Base-by-base conservation (phyloP, 768 basidiomycete species). In the Lactarius evosmus region DNA sequence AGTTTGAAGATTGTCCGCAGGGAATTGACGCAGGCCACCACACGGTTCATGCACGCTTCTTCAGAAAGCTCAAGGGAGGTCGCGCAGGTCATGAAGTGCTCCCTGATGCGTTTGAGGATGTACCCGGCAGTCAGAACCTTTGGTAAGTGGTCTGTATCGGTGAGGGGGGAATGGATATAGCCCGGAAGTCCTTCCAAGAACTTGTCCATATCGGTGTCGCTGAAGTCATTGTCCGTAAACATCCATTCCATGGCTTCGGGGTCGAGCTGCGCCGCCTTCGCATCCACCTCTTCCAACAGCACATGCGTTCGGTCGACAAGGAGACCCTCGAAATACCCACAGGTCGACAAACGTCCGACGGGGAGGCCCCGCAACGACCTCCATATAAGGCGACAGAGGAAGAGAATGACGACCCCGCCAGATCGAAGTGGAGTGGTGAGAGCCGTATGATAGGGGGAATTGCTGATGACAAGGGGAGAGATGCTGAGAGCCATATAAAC, bases 381-480 rank as follows among this genome's bases (percentile, higher is more conserved):
- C 32, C 40, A 27, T 2, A 34, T 25, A 19, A 16, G 8, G 14
- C 41, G 57, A 19, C 22, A 49, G 12, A 11, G 4, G 52, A 32
- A 32, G 19, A 36, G 27, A 29, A 50, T 11, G 46, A 33, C 17
- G 34, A 40, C 29, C 33, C 22, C 6, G 33, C 12, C 17, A 7
- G 32, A 38, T 6, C 34, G 57, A 22, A 63, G 52, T 25, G 27
- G 62, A 46, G 41, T 56, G 29, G 57, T 63, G 32, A 66, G 17
- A 12, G 62, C 56, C 34, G 66, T 66, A 7, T 59, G 36, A 41
- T 60, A 66, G 7, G 66, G 66, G 17, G 55, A 55, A n/a, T 64
- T 60, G 19, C 14, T 27, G 41, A 51, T 51, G 22, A 60, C 34
- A 16, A 66, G 29, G 32, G 66, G 62, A 9, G 49, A 59, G 22